Evolutionary conservation across 768 basidiomycete genomes (phyloP).

Genomic region (Lactarius deliciosus): DNA sequence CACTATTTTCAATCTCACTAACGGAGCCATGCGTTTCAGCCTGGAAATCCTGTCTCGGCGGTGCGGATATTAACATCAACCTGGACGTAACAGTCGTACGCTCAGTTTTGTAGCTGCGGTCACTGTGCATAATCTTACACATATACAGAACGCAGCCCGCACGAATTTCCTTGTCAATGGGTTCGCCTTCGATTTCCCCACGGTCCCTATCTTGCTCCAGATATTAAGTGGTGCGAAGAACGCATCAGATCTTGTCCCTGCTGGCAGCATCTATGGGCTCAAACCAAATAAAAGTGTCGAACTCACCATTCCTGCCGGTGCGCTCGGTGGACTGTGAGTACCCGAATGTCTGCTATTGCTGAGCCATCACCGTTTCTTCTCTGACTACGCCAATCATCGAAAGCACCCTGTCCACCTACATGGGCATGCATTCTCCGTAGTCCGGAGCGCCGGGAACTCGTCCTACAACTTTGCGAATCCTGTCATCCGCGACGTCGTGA

Average conservation of each 20-base stretch:
- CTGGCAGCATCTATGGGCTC: conserved; percentile 47
- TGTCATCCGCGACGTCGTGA: conserved; percentile 45
- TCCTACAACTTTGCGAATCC: conserved; percentile 39
- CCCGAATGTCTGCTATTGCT: too few relatives aligned
- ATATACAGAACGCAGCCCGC: neutral
- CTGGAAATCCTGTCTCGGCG: neutral
- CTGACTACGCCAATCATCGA: neutral
- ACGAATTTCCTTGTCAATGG: conserved; percentile 38
- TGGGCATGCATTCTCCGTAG: conserved; percentile 24
- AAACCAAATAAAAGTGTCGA: conserved; percentile 50
- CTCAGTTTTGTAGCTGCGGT: neutral
- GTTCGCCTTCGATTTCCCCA: conserved; percentile 42
- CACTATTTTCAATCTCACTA: neutral
- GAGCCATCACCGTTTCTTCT: neutral
- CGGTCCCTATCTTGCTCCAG: conserved; percentile 39
- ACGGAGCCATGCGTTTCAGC: neutral
- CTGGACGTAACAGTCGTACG: neutral
- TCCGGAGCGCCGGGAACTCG: conserved; percentile 22
- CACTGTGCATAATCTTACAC: neutral
- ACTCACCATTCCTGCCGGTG: conserved; percentile 32
- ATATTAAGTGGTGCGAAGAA: conserved; percentile 52
- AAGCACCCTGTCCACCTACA: conserved; percentile 20
- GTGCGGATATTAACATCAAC: neutral
- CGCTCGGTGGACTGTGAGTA: conserved; percentile 5
- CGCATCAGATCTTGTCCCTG: conserved; percentile 49